phyloP scores from a whole-genome alignment of 352 stramenopile genomes.

The Phytophthora cryptogea region DNA sequence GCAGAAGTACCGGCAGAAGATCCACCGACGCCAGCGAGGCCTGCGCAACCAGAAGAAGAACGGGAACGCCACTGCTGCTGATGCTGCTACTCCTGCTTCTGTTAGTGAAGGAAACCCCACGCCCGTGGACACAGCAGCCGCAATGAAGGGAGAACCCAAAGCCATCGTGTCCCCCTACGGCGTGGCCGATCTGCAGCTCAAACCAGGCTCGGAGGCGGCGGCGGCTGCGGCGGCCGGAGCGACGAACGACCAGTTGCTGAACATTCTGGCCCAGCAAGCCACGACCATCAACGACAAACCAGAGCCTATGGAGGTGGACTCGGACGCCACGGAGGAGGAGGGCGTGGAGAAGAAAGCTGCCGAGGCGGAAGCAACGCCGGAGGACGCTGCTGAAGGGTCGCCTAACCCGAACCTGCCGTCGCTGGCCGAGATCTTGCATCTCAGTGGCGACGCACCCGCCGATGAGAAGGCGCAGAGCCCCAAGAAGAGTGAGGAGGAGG shows the following conservation, averaged over 20 bases:
- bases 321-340: slow-evolving; percentile 12
- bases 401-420: slow-evolving; percentile 64
- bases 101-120: slow-evolving; percentile 16
- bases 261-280: slow-evolving; percentile 72
- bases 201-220: slow-evolving; percentile 35
- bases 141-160: slow-evolving; percentile 40
- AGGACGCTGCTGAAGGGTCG: slow-evolving; percentile 31
- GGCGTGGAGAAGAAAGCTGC: slow-evolving; percentile 3
- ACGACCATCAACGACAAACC: slow-evolving; percentile 46
- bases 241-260: slow-evolving; percentile 58
- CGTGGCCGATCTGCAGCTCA: slow-evolving; percentile 64
- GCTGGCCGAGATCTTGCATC: slow-evolving; percentile 72
- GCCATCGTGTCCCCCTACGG: slow-evolving; percentile 57
- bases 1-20: slow-evolving; percentile 88
- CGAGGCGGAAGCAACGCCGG: not conserved
- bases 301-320: slow-evolving; percentile 30
- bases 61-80: not conserved
- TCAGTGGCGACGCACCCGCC: slow-evolving; percentile 41
- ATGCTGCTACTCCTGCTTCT: not conserved
- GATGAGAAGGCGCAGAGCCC: slow-evolving; percentile 1
- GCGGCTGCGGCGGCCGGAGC: slow-evolving; percentile 23
- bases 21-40: slow-evolving; percentile 68
- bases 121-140: slow-evolving; percentile 31
- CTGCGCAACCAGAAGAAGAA: slow-evolving; percentile 81
- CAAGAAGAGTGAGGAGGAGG: slow-evolving; percentile 2